A percentile compares a stretch with the other conserved stretches of the same genome.
Evolutionary conservation across 768 basidiomycete genomes (phyloP).

Genomic region (Sutorius australiensis): DNA sequence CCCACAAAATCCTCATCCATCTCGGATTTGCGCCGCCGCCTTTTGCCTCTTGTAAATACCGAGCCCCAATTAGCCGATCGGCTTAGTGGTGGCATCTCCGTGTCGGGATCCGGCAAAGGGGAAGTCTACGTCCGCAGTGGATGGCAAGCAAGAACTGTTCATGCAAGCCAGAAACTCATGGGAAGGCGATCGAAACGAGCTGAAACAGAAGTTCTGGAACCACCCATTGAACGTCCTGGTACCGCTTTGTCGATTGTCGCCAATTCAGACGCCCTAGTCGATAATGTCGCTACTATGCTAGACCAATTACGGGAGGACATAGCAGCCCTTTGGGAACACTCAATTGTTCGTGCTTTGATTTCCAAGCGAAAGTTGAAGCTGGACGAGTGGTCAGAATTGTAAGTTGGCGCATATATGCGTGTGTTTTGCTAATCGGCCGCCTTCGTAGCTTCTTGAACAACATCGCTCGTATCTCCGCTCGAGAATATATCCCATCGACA

Average conservation of each 20-base stretch:
- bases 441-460: constrained; percentile 64
- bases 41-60: constrained; percentile 56
- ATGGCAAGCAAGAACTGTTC: constrained; percentile 71
- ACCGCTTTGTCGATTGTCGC: constrained; percentile 29
- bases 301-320: constrained; percentile 60
- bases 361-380: constrained; percentile 66
- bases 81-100: constrained; percentile 68
- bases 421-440: constrained; percentile 2
- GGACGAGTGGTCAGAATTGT: constrained; percentile 91
- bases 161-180: constrained; percentile 40
- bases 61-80: constrained; percentile 66
- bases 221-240: constrained; percentile 23
- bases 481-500: constrained; percentile 70
- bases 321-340: constrained; percentile 67
- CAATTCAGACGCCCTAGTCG: constrained; percentile 52
- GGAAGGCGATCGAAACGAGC: constrained; percentile 28
- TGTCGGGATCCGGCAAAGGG: constrained; percentile 74
- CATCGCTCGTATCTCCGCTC: constrained; percentile 65
- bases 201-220: constrained; percentile 27
- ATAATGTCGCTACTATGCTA: constrained; percentile 60
- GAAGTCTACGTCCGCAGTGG: constrained; percentile 75
- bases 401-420: constrained; percentile 36
- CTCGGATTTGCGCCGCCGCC: constrained; percentile 52
- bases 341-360: constrained; percentile 66
- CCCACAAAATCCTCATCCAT: constrained; percentile 35